phyloP scores from a whole-genome alignment of 495 filamentous ascomycete genomes.

The Podospora fimiseda region DNA sequence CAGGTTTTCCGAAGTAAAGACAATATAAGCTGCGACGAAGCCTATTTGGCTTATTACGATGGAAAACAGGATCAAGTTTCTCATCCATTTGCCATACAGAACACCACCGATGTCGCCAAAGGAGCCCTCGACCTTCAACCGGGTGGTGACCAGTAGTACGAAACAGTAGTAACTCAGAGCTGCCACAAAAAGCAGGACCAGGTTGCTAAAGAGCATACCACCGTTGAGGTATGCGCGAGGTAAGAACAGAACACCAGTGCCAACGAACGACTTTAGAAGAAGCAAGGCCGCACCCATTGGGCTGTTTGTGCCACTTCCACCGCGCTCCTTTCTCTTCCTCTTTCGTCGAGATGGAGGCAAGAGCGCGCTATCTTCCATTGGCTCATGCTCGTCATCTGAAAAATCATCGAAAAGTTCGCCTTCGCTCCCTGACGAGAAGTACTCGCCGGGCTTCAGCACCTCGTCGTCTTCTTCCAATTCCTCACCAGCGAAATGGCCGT shows the following conservation, averaged over 20 bases:
- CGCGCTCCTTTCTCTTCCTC: slow-evolving; percentile 64
- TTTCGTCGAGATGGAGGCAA: slow-evolving; percentile 65
- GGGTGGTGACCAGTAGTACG: slow-evolving; percentile 80
- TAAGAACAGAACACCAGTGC: slow-evolving; percentile 94
- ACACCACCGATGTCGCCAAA: slow-evolving; percentile 95
- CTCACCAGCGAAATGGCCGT: slow-evolving; percentile 96
- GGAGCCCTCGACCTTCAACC: slow-evolving; percentile 75
- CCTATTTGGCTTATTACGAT: slow-evolving; percentile 93
- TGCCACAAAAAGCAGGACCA: slow-evolving; percentile 80
- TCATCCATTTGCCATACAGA: slow-evolving; percentile 86
- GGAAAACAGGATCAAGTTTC: slow-evolving; percentile 75
- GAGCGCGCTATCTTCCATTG: slow-evolving; percentile 76
- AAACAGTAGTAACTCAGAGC: slow-evolving; percentile 92
- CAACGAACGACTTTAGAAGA: slow-evolving; percentile 93
- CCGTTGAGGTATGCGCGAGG: slow-evolving; percentile 90
- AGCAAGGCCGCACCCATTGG: slow-evolving; percentile 70
- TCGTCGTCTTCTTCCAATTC: slow-evolving; percentile 94
- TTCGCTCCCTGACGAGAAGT: slow-evolving; percentile 67
- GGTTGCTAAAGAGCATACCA: slow-evolving; percentile 92
- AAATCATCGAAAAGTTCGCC: slow-evolving; percentile 41
- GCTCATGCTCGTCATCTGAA: slow-evolving; percentile 59
- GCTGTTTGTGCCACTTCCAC: slow-evolving; percentile 62
- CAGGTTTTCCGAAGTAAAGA: slow-evolving; percentile 92
- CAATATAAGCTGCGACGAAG: slow-evolving; percentile 96
- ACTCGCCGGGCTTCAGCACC: slow-evolving; percentile 73